Conservation (phyloP, 2,329 filamentous ascomycete species). For the Alternaria gaisen region DNA sequence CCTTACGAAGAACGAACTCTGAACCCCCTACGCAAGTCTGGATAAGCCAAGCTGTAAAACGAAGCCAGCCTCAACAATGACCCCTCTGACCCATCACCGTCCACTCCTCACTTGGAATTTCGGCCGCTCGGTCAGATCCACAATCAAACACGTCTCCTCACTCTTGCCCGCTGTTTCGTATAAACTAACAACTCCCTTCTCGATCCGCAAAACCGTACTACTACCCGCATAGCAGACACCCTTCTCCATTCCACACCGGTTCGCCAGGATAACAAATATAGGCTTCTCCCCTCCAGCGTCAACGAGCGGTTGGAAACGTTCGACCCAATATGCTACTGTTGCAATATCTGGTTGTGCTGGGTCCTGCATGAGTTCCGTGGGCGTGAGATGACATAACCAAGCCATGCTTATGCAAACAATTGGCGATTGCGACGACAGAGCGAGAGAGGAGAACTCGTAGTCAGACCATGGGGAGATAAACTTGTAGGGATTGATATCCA, state of each 20-base stretch:
- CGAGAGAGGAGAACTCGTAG: conserved; percentile 67
- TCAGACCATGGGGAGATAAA: conserved; percentile 66
- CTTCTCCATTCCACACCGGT: conserved; percentile 73
- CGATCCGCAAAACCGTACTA: conserved; percentile 73
- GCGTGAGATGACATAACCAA: conserved; percentile 70
- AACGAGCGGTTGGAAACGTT: conserved; percentile 70
- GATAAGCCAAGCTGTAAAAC: not conserved
- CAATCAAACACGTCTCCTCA: conserved; percentile 72
- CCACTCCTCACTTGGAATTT: conserved; percentile 48
- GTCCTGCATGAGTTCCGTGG: conserved; percentile 60
- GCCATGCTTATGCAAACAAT: conserved; percentile 79
- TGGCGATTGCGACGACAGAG: conserved; percentile 65
- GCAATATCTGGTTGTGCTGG: conserved; percentile 71
- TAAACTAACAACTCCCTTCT: conserved; percentile 70
- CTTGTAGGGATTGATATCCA: conserved; percentile 70
- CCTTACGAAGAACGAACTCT: not conserved
- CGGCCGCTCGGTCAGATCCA: conserved; percentile 65
- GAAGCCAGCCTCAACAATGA: not conserved
- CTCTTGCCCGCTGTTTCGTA: conserved; percentile 77
- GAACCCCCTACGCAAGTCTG: not conserved
- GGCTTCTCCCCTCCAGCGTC: conserved; percentile 55
- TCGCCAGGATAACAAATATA: conserved; percentile 74
- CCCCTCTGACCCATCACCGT: conserved; percentile 16
- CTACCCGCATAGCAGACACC: conserved; percentile 76
- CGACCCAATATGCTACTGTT: conserved; percentile 78